Evolutionary conservation across 768 basidiomycete species (phyloP).

Genomic region (Tylopilus rubrobrunneus): DNA sequence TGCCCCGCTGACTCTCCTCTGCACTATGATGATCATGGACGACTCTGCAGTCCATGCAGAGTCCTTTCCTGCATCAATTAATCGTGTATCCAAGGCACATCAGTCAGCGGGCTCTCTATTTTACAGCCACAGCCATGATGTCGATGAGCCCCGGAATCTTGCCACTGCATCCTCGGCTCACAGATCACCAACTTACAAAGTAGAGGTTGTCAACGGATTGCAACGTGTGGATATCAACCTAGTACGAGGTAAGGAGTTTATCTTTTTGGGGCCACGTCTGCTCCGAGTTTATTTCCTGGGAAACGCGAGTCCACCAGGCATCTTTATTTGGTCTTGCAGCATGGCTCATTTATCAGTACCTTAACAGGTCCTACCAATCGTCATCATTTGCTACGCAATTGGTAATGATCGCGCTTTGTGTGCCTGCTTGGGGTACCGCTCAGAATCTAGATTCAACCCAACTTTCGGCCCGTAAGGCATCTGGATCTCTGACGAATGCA

Average conservation of each 20-base stretch:
- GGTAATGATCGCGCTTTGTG: constrained; percentile 49
- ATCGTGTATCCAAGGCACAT: constrained; percentile 3
- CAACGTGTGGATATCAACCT: constrained; percentile 52
- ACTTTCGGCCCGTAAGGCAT: constrained; percentile 72
- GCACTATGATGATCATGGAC: constrained; percentile 13
- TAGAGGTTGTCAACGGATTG: constrained; percentile 55
- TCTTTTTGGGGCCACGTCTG: constrained; percentile 23
- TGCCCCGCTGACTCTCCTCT: constrained; percentile 7
- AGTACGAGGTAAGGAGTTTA: constrained; percentile 62
- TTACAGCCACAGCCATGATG: constrained; percentile 4
- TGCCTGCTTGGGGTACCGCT: constrained; percentile 55
- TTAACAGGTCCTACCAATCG: constrained; percentile 61
- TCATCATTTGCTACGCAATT: constrained; percentile 52
- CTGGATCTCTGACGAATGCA: constrained; percentile 91
- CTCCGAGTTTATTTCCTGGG: too few relatives aligned
- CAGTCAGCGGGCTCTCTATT: constrained; percentile 5
- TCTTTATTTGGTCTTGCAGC: constrained; percentile 15
- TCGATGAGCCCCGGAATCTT: too few relatives aligned
- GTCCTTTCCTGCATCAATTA: not conserved
- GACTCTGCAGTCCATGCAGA: constrained; percentile 13
- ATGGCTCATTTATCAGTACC: constrained; percentile 18
- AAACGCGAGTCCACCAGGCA: constrained; percentile 15
- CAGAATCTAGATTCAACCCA: constrained; percentile 42
- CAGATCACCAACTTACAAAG: constrained; percentile 37
- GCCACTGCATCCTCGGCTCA: too few relatives aligned